Percentiles rank a stretch among this genome's conserved stretches.
phyloP scores from a whole-genome alignment of 768 basidiomycete genomes.

The Cystobasidiopsis lactophilus region DNA sequence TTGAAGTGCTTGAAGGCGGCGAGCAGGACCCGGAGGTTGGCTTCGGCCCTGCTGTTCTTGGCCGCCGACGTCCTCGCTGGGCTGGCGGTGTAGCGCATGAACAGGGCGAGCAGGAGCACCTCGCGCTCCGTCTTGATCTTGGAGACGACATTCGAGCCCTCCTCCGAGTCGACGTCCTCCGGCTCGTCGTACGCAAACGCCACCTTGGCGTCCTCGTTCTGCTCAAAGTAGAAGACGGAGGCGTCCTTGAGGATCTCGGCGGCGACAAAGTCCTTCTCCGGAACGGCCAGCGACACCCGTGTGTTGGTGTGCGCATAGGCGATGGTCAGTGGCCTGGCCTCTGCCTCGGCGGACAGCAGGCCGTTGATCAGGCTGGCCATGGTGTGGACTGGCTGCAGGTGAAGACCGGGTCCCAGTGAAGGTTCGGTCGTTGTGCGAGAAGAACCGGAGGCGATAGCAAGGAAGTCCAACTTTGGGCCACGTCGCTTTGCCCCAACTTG shows the following conservation, averaged over 20 bases:
- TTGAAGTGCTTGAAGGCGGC: constrained; percentile 60
- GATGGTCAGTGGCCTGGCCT: neutral
- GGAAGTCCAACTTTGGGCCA: too few relatives aligned
- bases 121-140: neutral
- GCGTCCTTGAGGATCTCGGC: constrained; percentile 1
- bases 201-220: neutral
- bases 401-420: too few relatives aligned
- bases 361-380: neutral
- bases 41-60: neutral
- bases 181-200: neutral
- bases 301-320: neutral
- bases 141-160: neutral
- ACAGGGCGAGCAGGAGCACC: neutral
- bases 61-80: neutral
- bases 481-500: too few relatives aligned
- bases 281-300: neutral
- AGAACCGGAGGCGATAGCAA: too few relatives aligned
- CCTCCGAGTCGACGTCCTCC: neutral
- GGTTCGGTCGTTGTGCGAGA: too few relatives aligned
- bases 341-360: neutral
- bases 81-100: neutral
- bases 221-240: neutral
- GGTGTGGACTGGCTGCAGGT: too few relatives aligned
- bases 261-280: constrained; percentile 1
- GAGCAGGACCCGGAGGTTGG: constrained; percentile 34